These are phyloP conservation scores for Westerdykella sp. DNA, from an alignment of 2,329 filamentous ascomycete species.

Conservation along the genomic window DNA sequence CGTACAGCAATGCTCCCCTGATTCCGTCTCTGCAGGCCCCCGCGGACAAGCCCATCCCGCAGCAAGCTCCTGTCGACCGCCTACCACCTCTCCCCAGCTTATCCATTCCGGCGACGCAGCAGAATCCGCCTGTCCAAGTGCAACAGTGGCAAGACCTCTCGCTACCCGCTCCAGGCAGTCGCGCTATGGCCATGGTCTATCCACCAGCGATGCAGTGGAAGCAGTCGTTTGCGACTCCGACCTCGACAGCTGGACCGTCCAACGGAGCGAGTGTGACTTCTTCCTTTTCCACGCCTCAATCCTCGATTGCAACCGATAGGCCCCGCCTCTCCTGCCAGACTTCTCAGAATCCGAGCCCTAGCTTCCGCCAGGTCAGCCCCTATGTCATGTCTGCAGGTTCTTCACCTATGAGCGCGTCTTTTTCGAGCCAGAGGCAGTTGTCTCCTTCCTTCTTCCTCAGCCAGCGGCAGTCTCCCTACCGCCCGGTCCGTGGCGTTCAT, in stretches of 20 bases:
- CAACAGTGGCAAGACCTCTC: constrained; percentile 42
- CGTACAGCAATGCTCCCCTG: constrained; percentile 30
- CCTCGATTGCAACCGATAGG: constrained; percentile 18
- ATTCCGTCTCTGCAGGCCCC: constrained; percentile 33
- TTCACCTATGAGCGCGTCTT: constrained; percentile 67
- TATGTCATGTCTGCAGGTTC: constrained; percentile 49
- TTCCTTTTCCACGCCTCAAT: constrained; percentile 7
- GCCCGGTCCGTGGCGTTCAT: constrained; percentile 81
- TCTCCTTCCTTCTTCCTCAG: constrained; percentile 85
- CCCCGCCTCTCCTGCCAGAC: constrained; percentile 24
- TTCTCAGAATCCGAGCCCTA: too few relatives aligned
- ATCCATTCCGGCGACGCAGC: constrained; percentile 52
- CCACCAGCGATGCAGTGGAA: constrained; percentile 51
- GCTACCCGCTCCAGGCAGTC: constrained; percentile 50
- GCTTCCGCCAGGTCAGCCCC: constrained; percentile 42
- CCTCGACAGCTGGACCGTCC: constrained; percentile 23
- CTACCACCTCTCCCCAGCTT: constrained; percentile 67
- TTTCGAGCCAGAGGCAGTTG: constrained; percentile 63
- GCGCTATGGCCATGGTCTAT: constrained; percentile 74
- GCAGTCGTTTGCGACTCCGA: constrained; percentile 38
- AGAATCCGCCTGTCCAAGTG: constrained; percentile 22
- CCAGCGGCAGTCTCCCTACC: constrained; percentile 86
- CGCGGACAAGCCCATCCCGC: constrained; percentile 30
- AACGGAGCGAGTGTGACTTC: constrained; percentile 26
- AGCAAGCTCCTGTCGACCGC: constrained; percentile 37